These are phyloP conservation scores for Trichoderma sp. DNA, from an alignment of 2,329 filamentous ascomycete species.

Conservation along the genomic window DNA sequence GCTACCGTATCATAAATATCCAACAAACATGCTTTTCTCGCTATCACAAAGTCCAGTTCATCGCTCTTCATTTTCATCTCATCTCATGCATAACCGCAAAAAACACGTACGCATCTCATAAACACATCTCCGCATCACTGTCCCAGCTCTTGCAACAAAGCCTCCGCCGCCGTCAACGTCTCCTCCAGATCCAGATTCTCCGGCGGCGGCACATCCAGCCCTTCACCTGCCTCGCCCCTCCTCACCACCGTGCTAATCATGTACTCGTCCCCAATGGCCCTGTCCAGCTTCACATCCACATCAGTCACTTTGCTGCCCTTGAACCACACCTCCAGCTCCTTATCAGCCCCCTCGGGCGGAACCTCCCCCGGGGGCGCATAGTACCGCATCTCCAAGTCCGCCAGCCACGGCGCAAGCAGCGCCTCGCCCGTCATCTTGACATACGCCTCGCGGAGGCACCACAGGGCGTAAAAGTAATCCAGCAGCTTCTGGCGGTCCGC, in stretches of 20 bases:
- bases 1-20: neutral
- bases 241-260: conserved; percentile 59
- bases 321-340: conserved; percentile 40
- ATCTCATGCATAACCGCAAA: neutral
- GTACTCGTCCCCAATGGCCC: conserved; percentile 55
- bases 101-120: neutral
- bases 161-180: conserved; percentile 51
- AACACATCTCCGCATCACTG: neutral
- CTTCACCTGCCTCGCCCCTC: conserved; percentile 44
- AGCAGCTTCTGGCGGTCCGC: conserved; percentile 58
- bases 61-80: neutral
- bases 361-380: conserved; percentile 59
- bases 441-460: conserved; percentile 80
- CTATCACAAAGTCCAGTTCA: neutral
- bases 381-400: conserved; percentile 68
- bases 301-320: conserved; percentile 39
- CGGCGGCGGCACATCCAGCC: conserved; percentile 47
- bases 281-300: conserved; percentile 42
- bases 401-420: conserved; percentile 72
- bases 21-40: neutral
- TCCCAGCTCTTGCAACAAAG: conserved; percentile 6
- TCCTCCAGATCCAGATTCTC: conserved; percentile 50
- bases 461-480: conserved; percentile 74
- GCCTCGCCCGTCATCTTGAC: conserved; percentile 84
- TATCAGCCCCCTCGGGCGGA: conserved; percentile 26